These are phyloP conservation scores for Pseudophaeomoniella oleicola DNA, from an alignment of 2,329 filamentous ascomycete genomes.

Conservation along the genomic window DNA sequence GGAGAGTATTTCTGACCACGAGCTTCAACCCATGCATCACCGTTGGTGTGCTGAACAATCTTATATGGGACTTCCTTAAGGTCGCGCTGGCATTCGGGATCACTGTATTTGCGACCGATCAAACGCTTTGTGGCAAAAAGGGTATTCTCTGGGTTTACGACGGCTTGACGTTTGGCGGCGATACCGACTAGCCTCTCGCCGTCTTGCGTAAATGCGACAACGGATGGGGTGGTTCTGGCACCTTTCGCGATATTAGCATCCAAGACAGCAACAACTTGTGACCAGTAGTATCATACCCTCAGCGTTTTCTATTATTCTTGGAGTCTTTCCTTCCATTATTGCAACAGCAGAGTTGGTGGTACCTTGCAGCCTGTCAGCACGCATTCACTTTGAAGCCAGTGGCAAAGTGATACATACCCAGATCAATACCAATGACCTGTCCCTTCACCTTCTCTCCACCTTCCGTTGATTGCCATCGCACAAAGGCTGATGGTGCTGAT, in stretches of 20 bases:
- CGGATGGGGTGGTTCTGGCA: constrained; percentile 81
- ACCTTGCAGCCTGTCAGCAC: constrained; percentile 27
- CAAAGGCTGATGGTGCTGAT: neutral
- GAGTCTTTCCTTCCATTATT: constrained; percentile 91
- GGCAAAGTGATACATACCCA: constrained; percentile 47
- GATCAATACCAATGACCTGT: constrained; percentile 92
- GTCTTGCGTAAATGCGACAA: constrained; percentile 89
- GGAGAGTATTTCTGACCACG: constrained; percentile 93
- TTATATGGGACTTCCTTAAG: constrained; percentile 98
- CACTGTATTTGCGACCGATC: constrained; percentile 93
- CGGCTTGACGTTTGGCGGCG: constrained; percentile 92
- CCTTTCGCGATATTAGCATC: constrained; percentile 30
- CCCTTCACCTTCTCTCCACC: constrained; percentile 75
- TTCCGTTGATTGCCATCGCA: constrained; percentile 28
- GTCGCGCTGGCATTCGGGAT: constrained; percentile 86
- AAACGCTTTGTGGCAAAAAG: constrained; percentile 97
- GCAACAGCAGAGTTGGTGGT: constrained; percentile 97
- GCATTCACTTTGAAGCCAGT: neutral
- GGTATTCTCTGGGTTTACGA: constrained; percentile 97
- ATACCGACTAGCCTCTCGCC: constrained; percentile 95
- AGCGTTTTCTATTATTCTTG: constrained; percentile 94
- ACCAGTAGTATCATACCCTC: constrained; percentile 49
- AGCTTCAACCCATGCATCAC: constrained; percentile 89
- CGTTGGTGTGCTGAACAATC: constrained; percentile 93
- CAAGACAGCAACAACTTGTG: neutral